Percentiles rank a stretch among this genome's conserved stretches.
These are phyloP conservation scores for Pichia sp. DNA, from an alignment of 1,139 yeast genomes.

Conservation along the genomic window DNA sequence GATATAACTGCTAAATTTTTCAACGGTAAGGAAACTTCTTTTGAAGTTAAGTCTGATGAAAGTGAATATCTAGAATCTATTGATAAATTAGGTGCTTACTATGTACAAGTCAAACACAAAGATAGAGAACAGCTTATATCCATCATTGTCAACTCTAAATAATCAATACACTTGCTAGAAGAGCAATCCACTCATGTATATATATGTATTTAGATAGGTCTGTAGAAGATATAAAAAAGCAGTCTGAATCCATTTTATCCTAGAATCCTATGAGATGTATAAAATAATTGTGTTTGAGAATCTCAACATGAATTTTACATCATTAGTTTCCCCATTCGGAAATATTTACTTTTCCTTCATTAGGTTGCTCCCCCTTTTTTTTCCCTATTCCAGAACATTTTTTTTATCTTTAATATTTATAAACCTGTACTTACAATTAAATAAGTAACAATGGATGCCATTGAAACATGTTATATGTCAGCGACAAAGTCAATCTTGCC, in stretches of 20 bases:
- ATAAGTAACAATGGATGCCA: constrained; percentile 7
- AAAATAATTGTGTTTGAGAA: too few species aligned
- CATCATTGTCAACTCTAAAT: constrained; percentile 19
- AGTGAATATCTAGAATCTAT: constrained; percentile 14
- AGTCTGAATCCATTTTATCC: too few species aligned
- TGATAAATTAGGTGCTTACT: constrained; percentile 19
- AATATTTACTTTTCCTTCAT: too few species aligned
- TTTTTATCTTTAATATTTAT: too few species aligned
- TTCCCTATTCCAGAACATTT: not conserved
- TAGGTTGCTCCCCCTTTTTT: too few species aligned
- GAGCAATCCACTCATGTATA: constrained; percentile 10
- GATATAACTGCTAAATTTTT: constrained; percentile 15
- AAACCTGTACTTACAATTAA: not conserved
- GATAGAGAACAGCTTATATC: constrained; percentile 17
- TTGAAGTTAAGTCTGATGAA: constrained; percentile 11
- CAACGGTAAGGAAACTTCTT: constrained; percentile 9
- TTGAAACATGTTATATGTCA: constrained; percentile 12
- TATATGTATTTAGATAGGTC: constrained; percentile 1
- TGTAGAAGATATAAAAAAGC: too few species aligned
- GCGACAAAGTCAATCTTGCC: constrained; percentile 2
- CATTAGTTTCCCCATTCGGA: too few species aligned
- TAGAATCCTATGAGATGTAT: too few species aligned
- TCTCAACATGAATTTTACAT: too few species aligned
- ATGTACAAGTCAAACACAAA: constrained; percentile 16
- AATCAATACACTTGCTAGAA: too few species aligned